Conservation (phyloP, 2,329 filamentous ascomycete genomes). For the Fusarium sp. region DNA sequence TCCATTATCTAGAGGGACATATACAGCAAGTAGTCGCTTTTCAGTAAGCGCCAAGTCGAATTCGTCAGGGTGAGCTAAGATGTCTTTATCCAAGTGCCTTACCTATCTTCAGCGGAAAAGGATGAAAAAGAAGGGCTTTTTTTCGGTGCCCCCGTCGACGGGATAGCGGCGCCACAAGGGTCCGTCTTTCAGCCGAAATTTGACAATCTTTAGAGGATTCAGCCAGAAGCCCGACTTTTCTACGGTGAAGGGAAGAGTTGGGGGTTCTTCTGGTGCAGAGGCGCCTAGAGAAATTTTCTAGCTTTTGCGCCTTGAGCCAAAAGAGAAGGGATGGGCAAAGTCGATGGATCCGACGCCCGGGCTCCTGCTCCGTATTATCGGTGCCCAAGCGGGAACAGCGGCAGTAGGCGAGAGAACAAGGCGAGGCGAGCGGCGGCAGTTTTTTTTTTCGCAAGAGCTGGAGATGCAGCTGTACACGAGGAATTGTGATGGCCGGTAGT, state of each 20-base stretch:
- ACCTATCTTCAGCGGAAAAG: neutral
- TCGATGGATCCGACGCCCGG: neutral
- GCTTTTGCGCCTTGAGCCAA: conserved; percentile 9
- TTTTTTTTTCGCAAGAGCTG: conserved; percentile 16
- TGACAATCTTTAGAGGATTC: conserved; percentile 16
- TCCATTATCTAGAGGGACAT: neutral
- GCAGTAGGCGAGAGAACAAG: neutral
- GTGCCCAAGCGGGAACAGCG: conserved; percentile 20
- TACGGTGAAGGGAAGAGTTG: neutral
- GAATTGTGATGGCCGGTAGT: neutral
- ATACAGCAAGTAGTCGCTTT: neutral
- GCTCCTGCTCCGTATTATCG: conserved; percentile 11
- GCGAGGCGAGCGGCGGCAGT: neutral
- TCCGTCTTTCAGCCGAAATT: conserved; percentile 38
- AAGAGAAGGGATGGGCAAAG: conserved; percentile 20
- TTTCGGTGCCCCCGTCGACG: conserved; percentile 19
- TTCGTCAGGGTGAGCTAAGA: conserved; percentile 5
- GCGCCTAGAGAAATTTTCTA: conserved; percentile 11
- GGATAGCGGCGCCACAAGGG: conserved; percentile 36
- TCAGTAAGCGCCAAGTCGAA: neutral
- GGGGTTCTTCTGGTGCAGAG: neutral
- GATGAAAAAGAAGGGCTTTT: conserved; percentile 10
- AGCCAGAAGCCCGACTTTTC: neutral
- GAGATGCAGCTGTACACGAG: conserved; percentile 5
- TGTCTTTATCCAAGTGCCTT: neutral